Evolutionary conservation across 768 basidiomycete species (phyloP).

Genomic region (Tricholoma flavovirens): DNA sequence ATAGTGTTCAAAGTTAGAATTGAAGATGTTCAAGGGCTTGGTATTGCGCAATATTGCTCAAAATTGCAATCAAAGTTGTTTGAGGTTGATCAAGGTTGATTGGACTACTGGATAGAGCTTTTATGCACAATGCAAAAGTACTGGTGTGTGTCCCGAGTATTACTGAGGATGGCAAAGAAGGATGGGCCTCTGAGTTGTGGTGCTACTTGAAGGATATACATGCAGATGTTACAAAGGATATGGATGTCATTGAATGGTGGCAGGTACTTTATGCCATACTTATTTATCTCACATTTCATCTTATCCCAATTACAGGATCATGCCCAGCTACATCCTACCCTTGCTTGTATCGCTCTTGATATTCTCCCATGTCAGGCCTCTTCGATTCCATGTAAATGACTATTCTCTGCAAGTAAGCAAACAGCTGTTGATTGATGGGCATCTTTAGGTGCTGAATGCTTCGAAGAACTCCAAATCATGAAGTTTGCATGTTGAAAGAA

Average conservation of each 20-base stretch:
- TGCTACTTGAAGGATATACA: conserved; percentile 6
- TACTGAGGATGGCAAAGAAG: not conserved
- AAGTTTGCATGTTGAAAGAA: not conserved
- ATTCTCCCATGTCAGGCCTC: conserved; percentile 15
- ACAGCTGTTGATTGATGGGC: not conserved
- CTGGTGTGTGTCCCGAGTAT: too few species aligned
- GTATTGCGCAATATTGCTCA: too few species aligned
- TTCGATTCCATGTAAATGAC: conserved; percentile 15
- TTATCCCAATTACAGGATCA: conserved; percentile 1
- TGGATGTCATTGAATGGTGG: conserved; percentile 14
- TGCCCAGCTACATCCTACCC: conserved; percentile 7
- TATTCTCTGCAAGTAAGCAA: conserved; percentile 10
- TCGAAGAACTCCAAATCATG: conserved; percentile 2
- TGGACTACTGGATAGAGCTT: too few species aligned
- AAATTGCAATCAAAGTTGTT: too few species aligned
- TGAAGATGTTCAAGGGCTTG: too few species aligned
- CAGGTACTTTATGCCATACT: conserved; percentile 7
- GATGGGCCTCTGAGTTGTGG: conserved; percentile 1
- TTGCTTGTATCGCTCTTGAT: conserved; percentile 13
- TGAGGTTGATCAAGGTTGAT: too few species aligned
- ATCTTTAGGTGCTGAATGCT: not conserved
- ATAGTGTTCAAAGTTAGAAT: too few species aligned
- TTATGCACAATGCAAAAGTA: too few species aligned
- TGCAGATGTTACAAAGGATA: conserved; percentile 9
- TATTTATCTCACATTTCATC: not conserved